Evolutionary conservation across 2,329 filamentous ascomycete genomes (phyloP).

Genomic region (Arthrocladium fulminans): DNA sequence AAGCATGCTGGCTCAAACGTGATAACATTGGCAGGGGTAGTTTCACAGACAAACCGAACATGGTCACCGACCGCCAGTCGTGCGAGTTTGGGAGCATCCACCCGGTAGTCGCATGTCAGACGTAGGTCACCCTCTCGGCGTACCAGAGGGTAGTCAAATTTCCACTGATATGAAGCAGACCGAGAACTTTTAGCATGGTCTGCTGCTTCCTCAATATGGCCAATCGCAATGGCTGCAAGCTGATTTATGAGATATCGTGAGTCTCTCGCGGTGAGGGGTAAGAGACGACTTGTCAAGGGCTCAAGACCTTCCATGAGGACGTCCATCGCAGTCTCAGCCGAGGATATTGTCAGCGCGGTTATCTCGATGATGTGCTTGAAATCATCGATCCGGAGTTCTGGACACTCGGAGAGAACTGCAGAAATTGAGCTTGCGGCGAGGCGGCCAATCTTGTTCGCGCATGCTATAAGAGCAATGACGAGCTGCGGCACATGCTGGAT

Average conservation of each 20-base stretch:
- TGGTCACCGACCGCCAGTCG: constrained; percentile 24
- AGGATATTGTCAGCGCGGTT: constrained; percentile 26
- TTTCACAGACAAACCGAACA: constrained; percentile 29
- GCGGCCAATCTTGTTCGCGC: not conserved
- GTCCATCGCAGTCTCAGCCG: constrained; percentile 27
- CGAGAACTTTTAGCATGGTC: constrained; percentile 6
- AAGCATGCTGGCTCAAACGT: constrained; percentile 27
- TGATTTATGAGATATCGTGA: constrained; percentile 28
- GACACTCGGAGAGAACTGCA: not conserved
- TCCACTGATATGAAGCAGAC: constrained; percentile 1
- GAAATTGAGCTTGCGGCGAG: not conserved
- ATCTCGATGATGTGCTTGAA: constrained; percentile 26
- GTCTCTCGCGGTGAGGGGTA: constrained; percentile 23
- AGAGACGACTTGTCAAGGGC: constrained; percentile 24
- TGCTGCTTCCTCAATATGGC: constrained; percentile 33
- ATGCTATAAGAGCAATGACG: not conserved
- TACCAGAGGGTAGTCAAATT: not conserved
- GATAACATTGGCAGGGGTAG: constrained; percentile 27
- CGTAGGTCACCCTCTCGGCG: not conserved
- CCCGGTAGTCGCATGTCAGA: constrained; percentile 8
- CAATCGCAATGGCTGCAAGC: constrained; percentile 31
- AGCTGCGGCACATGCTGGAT: not conserved
- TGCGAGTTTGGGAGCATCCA: constrained; percentile 17
- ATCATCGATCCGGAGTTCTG: not conserved
- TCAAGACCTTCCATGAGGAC: constrained; percentile 30